Base-by-base conservation (phyloP, 495 filamentous ascomycete species). In the Lophiostoma macrostomum region DNA sequence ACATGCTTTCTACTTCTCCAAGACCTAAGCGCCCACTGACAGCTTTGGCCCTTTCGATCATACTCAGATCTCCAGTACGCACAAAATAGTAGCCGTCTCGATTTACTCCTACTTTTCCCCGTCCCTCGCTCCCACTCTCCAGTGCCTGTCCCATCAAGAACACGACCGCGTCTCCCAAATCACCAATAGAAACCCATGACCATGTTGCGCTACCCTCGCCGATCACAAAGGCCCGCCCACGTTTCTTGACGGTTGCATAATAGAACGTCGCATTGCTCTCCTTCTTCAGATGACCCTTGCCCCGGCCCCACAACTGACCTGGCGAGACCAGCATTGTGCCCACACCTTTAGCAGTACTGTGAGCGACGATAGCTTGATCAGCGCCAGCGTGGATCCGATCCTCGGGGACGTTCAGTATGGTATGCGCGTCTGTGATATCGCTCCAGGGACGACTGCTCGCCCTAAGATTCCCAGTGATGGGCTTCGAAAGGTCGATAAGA, bases 11-110 rank as follows among this genome's bases (percentile, higher is more conserved):
- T 52, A 60, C 56, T 45, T 54, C 56, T 41, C 56, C 56, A 34
- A 60, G 56, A 49, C 56, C 56, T 37, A 60, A 49, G 39, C 56
- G 50, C 50, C 55, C 43, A 54, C 56, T 60, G 50, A 60, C 56
- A 47, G 56, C 56, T 43, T 54, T 54, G 28, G 50, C 56, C 50
- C 56, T 54, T 37, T 60, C 56, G 31, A 54, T 60, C 56, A 60
- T 53, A 47, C 50, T 60, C 50, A 60, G 28, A 29, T 60, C 56
- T 40, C 50, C 56, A 25, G 56, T 54, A 31, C 43, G 56, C 39
- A 60, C 56, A 54, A 60, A 60, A 41, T 60, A 60, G 56, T 60
- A 60, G 40, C 56, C 56, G 45, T 60, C 56, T 54, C 42, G 27
- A 45, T 60, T 60, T 25, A 60, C 50, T 47, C 56, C 50, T 40